Evolutionary conservation across 768 basidiomycete genomes (phyloP).

Genomic region (Tulasnella sp.): DNA sequence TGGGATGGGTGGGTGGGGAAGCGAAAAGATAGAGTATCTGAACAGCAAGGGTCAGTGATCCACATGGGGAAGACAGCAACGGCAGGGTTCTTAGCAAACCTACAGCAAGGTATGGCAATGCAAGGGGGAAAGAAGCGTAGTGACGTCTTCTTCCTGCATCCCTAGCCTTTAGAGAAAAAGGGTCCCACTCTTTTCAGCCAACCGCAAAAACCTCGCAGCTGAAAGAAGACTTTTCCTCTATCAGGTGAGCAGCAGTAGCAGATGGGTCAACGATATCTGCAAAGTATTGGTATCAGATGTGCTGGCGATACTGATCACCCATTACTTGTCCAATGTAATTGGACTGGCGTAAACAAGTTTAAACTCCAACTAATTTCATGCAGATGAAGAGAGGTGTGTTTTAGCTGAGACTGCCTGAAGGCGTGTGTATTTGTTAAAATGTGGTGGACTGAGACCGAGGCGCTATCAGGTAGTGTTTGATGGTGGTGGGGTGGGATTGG

Average conservation of each 20-base stretch:
- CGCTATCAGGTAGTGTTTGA: neutral
- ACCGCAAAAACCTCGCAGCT: neutral
- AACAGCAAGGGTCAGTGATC: no score
- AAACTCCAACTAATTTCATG: neutral
- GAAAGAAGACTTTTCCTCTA: neutral
- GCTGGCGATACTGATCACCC: no score
- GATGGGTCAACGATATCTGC: no score
- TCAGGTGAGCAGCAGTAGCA: neutral
- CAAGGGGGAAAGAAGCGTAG: neutral
- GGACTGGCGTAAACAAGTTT: no score
- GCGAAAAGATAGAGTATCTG: neutral
- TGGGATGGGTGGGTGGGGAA: neutral
- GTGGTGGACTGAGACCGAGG: neutral
- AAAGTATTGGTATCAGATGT: neutral
- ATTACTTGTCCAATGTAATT: no score
- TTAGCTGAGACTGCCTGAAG: neutral
- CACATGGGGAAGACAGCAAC: neutral
- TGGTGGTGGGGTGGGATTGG: neutral
- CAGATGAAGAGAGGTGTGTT: neutral
- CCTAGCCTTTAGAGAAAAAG: neutral
- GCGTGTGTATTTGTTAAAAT: neutral
- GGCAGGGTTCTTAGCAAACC: neutral
- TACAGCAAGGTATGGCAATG: neutral
- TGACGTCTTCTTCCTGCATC: neutral
- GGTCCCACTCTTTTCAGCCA: neutral